Evolutionary conservation across 495 filamentous ascomycete genomes (phyloP), one percentile per base, ranked within the genome.

Genomic region (Penicillium cosmopolitanum): DNA sequence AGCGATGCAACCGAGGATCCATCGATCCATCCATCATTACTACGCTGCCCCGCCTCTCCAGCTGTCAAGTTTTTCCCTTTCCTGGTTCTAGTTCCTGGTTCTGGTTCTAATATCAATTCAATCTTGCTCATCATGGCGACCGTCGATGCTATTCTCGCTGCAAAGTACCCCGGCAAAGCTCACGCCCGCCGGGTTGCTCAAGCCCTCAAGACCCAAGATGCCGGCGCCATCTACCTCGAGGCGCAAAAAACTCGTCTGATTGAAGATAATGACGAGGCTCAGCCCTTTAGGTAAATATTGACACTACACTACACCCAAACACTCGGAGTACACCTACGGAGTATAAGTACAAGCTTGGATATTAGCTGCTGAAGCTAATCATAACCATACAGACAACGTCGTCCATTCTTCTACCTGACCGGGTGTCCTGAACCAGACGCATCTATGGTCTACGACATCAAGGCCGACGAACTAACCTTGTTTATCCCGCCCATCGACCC

Each of bases 131-230:
- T 43, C 19, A 77, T 77, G 76, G 55, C 74, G 47, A 61, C 72
- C 2, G 57, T 75, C n/a, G 73, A 85, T 54, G 50, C 68, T 18
- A 77, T 87, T 35, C 71, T 87, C 16, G 68, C 79, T 60, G 88
- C 86, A 50, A 96, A 97, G 74, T 98, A 98, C 72, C 96, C 95
- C n/a, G 96, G 92, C 43, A 98, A 97, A 75, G 82, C 82, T 21
- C 95, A 98, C 74, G 90, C 89, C 42, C 82, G 85, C 62, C 86
- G 86, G 63, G 93, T 97, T n/a, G 88, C 84, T 15, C 85, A 91
- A 54, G 87, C 86, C 66, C 88, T 98, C 13, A 57, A 72, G 53
- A 53, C 71, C 40, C 66, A 65, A 50, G 65, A 62, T 18, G 60
- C 65, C 35, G 76, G 75, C 15, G 63, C 73, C 21, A 82, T 98